phyloP scores from a whole-genome alignment of 768 basidiomycete genomes.

The Leccinellum rugosiceps region DNA sequence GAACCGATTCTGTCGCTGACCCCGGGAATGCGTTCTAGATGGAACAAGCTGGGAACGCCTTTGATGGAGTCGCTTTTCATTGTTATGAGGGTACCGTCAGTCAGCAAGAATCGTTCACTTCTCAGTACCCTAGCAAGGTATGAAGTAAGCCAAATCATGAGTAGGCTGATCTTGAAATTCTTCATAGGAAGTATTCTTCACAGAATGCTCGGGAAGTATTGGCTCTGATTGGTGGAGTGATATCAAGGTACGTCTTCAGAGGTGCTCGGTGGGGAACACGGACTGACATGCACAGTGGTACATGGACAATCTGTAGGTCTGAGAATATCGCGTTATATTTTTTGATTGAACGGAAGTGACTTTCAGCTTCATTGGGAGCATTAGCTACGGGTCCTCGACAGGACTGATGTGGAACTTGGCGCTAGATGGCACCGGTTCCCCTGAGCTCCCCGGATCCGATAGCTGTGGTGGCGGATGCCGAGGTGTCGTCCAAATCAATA shows the following conservation, averaged over 20 bases:
- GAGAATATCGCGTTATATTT: constrained; percentile 13
- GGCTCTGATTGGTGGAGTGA: constrained; percentile 79
- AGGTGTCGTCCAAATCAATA: constrained; percentile 63
- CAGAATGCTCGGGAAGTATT: constrained; percentile 63
- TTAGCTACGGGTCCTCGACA: constrained; percentile 32
- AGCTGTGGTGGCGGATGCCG: constrained; percentile 69
- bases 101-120: constrained; percentile 55
- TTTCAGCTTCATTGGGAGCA: constrained; percentile 39
- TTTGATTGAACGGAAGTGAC: constrained; percentile 16
- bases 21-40: constrained; percentile 34
- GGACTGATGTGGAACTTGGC: constrained; percentile 79
- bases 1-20: neutral
- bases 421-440: constrained; percentile 58
- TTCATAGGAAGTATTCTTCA: constrained; percentile 40
- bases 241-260: constrained; percentile 52
- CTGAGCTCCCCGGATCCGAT: constrained; percentile 58
- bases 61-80: constrained; percentile 68
- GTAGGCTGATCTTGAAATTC: neutral
- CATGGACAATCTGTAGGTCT: constrained; percentile 58
- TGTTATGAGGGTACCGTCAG: constrained; percentile 60
- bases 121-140: constrained; percentile 52
- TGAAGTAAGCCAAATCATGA: neutral
- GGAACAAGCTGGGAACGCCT: constrained; percentile 52
- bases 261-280: neutral
- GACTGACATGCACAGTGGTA: constrained; percentile 49